Conservation (phyloP, 2,329 filamentous ascomycete genomes). For the Helotiales sp. region DNA sequence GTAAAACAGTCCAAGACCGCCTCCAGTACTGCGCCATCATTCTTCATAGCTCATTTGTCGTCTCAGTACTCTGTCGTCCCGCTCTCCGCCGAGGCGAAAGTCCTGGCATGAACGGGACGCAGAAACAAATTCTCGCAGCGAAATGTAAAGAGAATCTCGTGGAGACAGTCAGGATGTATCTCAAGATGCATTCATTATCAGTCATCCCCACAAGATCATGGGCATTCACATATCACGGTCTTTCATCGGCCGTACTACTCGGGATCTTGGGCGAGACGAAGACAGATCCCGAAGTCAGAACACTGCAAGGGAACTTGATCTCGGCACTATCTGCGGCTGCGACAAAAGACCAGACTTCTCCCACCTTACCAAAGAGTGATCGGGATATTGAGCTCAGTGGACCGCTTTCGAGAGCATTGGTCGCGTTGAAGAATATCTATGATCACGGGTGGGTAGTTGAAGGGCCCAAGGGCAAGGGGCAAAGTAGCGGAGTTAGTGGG, state of each 20-base stretch:
- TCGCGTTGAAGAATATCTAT: slow-evolving; percentile 64
- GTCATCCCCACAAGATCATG: slow-evolving; percentile 66
- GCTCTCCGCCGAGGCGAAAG: slow-evolving; percentile 53
- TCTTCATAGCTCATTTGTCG: slow-evolving; percentile 65
- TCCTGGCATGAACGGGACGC: slow-evolving; percentile 47
- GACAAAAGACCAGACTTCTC: slow-evolving; percentile 52
- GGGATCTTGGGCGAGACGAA: slow-evolving; percentile 65
- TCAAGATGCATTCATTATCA: slow-evolving; percentile 67
- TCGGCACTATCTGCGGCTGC: slow-evolving; percentile 63
- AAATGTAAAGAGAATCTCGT: slow-evolving; percentile 63
- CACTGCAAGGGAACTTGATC: slow-evolving; percentile 64
- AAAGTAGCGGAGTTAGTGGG: slow-evolving; percentile 12
- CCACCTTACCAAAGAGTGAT: slow-evolving; percentile 24
- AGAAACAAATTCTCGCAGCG: slow-evolving; percentile 56
- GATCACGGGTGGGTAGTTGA: slow-evolving; percentile 61
- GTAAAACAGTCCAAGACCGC: slow-evolving; percentile 62
- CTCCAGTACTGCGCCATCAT: slow-evolving; percentile 64
- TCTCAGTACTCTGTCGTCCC: slow-evolving; percentile 64
- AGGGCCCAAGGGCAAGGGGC: slow-evolving; percentile 24
- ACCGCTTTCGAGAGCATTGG: slow-evolving; percentile 59
- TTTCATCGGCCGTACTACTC: slow-evolving; percentile 64
- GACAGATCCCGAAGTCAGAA: slow-evolving; percentile 60
- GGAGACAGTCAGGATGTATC: slow-evolving; percentile 67
- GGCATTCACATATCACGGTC: slow-evolving; percentile 67
- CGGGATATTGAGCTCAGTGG: slow-evolving; percentile 42